A percentile compares a stretch with the other conserved stretches of the same genome.
Conservation (phyloP, 495 filamentous ascomycete species). For the Aspergillus coremiiformis region DNA sequence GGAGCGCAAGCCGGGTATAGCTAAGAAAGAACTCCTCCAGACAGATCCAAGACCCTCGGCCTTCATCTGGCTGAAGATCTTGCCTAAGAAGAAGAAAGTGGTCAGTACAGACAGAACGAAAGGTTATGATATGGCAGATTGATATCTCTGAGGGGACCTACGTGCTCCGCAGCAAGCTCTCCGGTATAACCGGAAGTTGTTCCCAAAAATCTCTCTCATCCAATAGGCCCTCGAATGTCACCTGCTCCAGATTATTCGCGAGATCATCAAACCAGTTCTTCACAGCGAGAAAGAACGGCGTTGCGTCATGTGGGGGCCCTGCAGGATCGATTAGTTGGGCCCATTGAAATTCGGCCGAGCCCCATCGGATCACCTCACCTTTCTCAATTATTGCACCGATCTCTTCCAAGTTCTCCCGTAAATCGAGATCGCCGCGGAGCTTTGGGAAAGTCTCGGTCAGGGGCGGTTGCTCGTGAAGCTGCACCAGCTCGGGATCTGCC, state of each 20-base stretch:
- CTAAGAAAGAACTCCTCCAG: constrained; percentile 33
- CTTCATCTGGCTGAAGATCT: constrained; percentile 25
- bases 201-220: constrained; percentile 49
- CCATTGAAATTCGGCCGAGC: neutral
- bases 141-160: constrained; percentile 17
- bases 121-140: neutral
- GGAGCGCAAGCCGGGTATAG: constrained; percentile 29
- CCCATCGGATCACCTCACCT: constrained; percentile 22
- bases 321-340: neutral
- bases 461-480: constrained; percentile 25
- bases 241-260: constrained; percentile 21
- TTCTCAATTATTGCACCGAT: constrained; percentile 37
- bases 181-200: constrained; percentile 37
- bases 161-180: constrained; percentile 39
- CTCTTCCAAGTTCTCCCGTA: constrained; percentile 33
- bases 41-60: constrained; percentile 16
- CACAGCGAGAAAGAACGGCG: constrained; percentile 18
- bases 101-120: constrained; percentile 1
- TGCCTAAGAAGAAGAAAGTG: constrained; percentile 19
- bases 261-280: constrained; percentile 33
- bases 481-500: constrained; percentile 30
- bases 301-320: constrained; percentile 26
- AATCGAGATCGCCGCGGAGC: constrained; percentile 17
- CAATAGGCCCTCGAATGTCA: constrained; percentile 20
- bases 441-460: constrained; percentile 32